phyloP scores from a whole-genome alignment of 2,329 filamentous ascomycete species.

The Coccinonectria pachysandricola region DNA sequence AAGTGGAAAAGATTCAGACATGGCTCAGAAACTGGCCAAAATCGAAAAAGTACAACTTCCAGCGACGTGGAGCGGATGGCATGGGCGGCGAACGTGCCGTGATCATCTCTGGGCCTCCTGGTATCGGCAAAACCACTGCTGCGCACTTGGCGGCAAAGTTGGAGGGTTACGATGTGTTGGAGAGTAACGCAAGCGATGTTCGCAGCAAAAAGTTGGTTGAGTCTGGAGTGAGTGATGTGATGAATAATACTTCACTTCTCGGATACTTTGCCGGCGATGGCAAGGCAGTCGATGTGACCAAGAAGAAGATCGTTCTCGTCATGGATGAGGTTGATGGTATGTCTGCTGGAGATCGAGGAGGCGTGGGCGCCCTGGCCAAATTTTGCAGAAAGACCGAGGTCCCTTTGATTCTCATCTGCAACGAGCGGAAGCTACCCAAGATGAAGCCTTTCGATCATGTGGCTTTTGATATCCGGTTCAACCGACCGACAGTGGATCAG shows the following conservation, averaged over 20 bases:
- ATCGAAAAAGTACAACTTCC: constrained; percentile 70
- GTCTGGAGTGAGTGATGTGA: constrained; percentile 72
- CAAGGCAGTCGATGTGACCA: constrained; percentile 65
- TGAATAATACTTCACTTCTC: constrained; percentile 85
- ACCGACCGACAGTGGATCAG: constrained; percentile 80
- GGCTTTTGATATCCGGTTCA: constrained; percentile 77
- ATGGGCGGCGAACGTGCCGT: constrained; percentile 77
- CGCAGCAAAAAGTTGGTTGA: constrained; percentile 95
- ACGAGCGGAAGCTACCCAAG: constrained; percentile 83
- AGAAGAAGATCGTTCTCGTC: constrained; percentile 90
- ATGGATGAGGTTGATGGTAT: constrained; percentile 99
- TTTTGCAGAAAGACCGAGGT: constrained; percentile 93
- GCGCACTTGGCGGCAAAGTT: constrained; percentile 89
- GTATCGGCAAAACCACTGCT: constrained; percentile 95
- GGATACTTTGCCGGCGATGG: constrained; percentile 84
- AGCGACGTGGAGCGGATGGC: constrained; percentile 73
- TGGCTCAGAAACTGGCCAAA: constrained; percentile 82
- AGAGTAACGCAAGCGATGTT: constrained; percentile 92
- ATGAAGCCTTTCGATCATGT: constrained; percentile 96
- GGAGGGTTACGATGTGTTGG: constrained; percentile 86
- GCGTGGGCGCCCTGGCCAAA: constrained; percentile 86
- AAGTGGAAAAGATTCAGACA: constrained; percentile 78
- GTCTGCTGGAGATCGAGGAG: constrained; percentile 92
- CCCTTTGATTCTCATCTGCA: constrained; percentile 95
- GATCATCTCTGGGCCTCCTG: constrained; percentile 89